Base-by-base conservation (phyloP, 768 basidiomycete species). In the Hysterangium stoloniferum region DNA sequence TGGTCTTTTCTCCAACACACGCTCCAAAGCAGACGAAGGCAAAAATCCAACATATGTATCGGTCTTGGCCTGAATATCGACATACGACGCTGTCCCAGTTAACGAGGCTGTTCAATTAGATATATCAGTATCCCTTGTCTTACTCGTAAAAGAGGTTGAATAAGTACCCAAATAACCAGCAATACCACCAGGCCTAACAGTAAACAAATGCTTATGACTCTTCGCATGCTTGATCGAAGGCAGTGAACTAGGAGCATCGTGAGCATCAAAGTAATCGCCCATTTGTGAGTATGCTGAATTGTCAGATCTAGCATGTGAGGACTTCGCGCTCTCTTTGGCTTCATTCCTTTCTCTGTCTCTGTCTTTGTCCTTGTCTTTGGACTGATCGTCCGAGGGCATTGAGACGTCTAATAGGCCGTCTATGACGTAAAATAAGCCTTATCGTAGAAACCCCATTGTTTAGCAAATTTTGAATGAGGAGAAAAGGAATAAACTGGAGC, bases 21-120 rank as follows among this genome's bases (percentile, higher is more conserved):
- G 74, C 61, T 98, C 92, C 49, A 99, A 69, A 5, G 95, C 86
- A 61, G 84, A 77, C 2, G 87, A 80, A 1, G 96, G 89, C 25
- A 99, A 66, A 65, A 95, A 95, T 0, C 96, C 96, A 56, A 98
- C 96, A 59, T 95, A 99, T n/a, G 85, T 86, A 62, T 99, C 95
- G 0, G 94, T 98, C 71, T 97, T 98, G 4, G 96, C 93, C 56
- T 76, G 84, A 63, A 99, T 96, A 63, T 95, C 91, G 37, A 98
- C 94, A 61, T 98, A 99, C 2, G 92, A 95, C 4, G 92, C 83
- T 24, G 86, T 92, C 48, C 84, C 86, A 57, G 89, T 91, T 3
- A 98, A 75, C 0, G 93, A 92, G 15, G 94, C 89, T 91, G 48
- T 19, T 12, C 19, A 51, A 50, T 51, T 28, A 34, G 37, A 38